Evolutionary conservation across 2,329 filamentous ascomycete species (phyloP).

Genomic region (Scedosporium apiospermum): DNA sequence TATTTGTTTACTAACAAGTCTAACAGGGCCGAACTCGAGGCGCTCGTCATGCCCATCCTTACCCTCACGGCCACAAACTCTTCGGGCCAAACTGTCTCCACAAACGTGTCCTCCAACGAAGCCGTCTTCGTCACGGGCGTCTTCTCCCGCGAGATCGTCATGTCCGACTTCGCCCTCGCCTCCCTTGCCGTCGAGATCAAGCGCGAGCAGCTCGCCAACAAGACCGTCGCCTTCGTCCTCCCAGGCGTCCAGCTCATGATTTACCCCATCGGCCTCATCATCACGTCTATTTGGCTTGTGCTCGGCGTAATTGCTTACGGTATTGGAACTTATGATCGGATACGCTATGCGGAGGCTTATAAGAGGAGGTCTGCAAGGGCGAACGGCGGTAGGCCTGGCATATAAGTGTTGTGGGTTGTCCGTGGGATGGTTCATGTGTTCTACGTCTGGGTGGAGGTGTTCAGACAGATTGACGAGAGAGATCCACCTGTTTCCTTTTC

Average conservation of each 20-base stretch:
- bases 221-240: constrained; percentile 55
- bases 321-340: constrained; percentile 56
- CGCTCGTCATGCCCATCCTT: constrained; percentile 58
- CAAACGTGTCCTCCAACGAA: constrained; percentile 59
- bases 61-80: constrained; percentile 50
- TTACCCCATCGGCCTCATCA: constrained; percentile 59
- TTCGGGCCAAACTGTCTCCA: constrained; percentile 42
- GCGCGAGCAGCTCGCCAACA: constrained; percentile 34
- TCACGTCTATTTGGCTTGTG: constrained; percentile 53
- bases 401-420: not conserved
- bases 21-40: constrained; percentile 46
- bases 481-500: too few relatives aligned
- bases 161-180: constrained; percentile 40
- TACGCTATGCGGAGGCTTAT: constrained; percentile 57
- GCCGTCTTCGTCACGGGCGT: constrained; percentile 63
- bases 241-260: constrained; percentile 60
- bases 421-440: not conserved
- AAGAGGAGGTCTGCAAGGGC: constrained; percentile 21
- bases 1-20: constrained; percentile 11
- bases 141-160: constrained; percentile 49
- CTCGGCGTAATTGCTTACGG: constrained; percentile 49
- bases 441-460: not conserved
- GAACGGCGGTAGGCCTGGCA: not conserved
- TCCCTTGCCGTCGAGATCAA: constrained; percentile 39
- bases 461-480: too few relatives aligned